Base-by-base conservation (phyloP, 345 rosid genomes). In the Erodium maritimum region DNA sequence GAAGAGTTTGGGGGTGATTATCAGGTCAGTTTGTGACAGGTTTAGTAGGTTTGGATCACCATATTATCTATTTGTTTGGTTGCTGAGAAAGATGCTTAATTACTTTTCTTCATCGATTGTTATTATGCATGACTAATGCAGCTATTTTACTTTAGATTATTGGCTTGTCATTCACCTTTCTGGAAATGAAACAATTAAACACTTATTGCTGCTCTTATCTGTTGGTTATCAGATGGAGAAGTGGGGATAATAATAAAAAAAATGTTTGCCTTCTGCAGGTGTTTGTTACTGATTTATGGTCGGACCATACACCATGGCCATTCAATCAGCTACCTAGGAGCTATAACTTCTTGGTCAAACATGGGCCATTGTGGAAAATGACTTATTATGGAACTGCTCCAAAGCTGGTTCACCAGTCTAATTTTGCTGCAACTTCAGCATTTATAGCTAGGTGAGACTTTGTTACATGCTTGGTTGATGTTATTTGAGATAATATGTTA, bases 251-350 rank as follows among this genome's bases (percentile, higher is more conserved):
- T n/a, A n/a, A n/a, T n/a, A n/a, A n/a, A n/a, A n/a, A n/a, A n/a
- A n/a, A n/a, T 29, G 37, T 42, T 66, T 68, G 68, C n/a, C n/a
- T n/a, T n/a, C 66, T 34, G 73, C 93, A 94, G 99, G 97, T 94
- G 59, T 94, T 81, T 71, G 76, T 94, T 61, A 87, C 97, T 53
- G 99, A 94, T 79, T 80, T 94, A 59, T 93, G 97, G 99, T 68
- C 99, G 23, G 99, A 90, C 64, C 99, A 94, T 69, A 90, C 97
- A 0, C 99, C 99, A 23, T 94, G 99, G 99, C 99, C 99, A 1
- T 94, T 94, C 67, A 90, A 94, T 74, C 99, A 94, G 70, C 75
- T 94, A 60, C 99, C 99, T 5, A 81, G 87, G 63, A 94, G 95
- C 79, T 94, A 94, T 65, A 94, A 84, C 67, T 94, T 94, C 82